phyloP scores from a whole-genome alignment of 257 asterid species.

The Paraleonurus japonicus region DNA sequence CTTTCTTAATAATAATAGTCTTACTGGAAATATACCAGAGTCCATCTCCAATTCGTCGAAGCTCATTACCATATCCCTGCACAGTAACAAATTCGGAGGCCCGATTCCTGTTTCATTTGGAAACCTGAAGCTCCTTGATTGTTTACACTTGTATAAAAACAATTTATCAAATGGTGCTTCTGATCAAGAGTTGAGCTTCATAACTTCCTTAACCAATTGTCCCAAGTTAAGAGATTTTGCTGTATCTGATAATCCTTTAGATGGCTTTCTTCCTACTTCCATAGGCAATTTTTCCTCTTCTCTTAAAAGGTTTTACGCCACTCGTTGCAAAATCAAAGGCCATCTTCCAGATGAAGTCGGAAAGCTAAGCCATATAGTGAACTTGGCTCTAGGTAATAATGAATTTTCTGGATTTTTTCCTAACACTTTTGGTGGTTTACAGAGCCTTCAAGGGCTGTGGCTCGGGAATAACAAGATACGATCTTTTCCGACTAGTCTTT shows the following conservation, averaged over 20 bases:
- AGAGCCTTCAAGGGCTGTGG: constrained; percentile 23
- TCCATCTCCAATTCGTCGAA: constrained; percentile 30
- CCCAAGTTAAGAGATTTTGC: not conserved
- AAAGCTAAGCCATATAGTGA: not conserved
- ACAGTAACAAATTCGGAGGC: constrained; percentile 15
- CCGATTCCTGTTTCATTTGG: constrained; percentile 33
- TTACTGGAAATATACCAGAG: constrained; percentile 27
- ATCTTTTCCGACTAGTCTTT: constrained; percentile 13
- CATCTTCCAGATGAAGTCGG: constrained; percentile 20
- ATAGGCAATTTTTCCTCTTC: constrained; percentile 17
- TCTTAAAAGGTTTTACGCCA: not conserved
- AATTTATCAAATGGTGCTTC: constrained; percentile 8
- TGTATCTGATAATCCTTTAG: not conserved
- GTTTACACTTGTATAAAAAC: not conserved
- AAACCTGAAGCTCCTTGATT: constrained; percentile 8
- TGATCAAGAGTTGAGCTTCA: constrained; percentile 16
- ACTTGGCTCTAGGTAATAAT: not conserved
- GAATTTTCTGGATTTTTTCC: constrained; percentile 24
- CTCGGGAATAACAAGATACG: constrained; percentile 17
- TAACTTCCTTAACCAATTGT: constrained; percentile 21
- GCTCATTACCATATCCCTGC: not conserved
- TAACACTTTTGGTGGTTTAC: not conserved
- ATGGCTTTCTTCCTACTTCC: constrained; percentile 23
- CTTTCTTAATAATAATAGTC: not conserved
- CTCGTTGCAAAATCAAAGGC: constrained; percentile 18